Percentiles rank a stretch among this genome's conserved stretches.
phyloP scores from a whole-genome alignment of 2,329 filamentous ascomycete species.

The Talaromyces marneffei region DNA sequence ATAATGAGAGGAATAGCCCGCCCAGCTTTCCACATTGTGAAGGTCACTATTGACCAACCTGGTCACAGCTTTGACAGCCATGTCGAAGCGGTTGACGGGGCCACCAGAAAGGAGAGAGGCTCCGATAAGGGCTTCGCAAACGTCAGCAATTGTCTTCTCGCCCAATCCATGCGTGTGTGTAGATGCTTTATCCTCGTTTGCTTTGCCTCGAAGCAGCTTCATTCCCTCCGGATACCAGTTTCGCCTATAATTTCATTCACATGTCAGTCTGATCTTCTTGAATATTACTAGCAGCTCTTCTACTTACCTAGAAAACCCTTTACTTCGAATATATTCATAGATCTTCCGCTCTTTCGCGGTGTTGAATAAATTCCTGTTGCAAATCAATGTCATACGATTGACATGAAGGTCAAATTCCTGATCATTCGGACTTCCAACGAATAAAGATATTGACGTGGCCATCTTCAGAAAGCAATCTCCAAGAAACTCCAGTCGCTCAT shows the following conservation, averaged over 20 bases:
- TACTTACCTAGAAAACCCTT: conserved; percentile 64
- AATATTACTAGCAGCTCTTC: neutral
- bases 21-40: conserved; percentile 64
- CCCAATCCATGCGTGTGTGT: conserved; percentile 59
- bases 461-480: conserved; percentile 95
- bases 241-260: conserved; percentile 42
- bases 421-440: conserved; percentile 66
- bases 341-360: conserved; percentile 61
- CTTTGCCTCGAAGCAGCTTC: conserved; percentile 67
- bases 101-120: conserved; percentile 63
- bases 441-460: conserved; percentile 85
- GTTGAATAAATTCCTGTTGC: conserved; percentile 83
- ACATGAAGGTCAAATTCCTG: conserved; percentile 87
- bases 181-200: conserved; percentile 44
- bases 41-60: conserved; percentile 60
- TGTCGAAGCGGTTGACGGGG: conserved; percentile 47
- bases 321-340: conserved; percentile 75
- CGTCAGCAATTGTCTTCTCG: conserved; percentile 89
- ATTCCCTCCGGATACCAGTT: conserved; percentile 85
- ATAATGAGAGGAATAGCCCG: conserved; percentile 68
- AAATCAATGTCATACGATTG: conserved; percentile 81
- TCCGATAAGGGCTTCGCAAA: conserved; percentile 90
- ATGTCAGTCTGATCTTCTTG: neutral
- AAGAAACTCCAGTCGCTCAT: conserved; percentile 88
- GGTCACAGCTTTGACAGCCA: conserved; percentile 54